Conservation (phyloP, 192 early-diverging fungal genomes). For the Backusella tuberculispora region DNA sequence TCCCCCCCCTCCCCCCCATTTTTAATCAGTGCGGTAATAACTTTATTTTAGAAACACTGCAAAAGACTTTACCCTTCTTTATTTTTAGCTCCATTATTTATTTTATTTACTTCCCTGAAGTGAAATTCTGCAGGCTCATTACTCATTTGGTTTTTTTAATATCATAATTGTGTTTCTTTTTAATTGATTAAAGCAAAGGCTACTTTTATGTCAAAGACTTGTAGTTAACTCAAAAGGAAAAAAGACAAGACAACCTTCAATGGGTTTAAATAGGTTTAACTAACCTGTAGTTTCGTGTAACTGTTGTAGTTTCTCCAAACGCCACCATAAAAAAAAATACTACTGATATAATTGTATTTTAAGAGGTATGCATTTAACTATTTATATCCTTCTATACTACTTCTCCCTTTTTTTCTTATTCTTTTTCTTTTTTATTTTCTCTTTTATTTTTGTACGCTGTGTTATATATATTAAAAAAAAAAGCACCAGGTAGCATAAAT, state of each 20-base stretch:
- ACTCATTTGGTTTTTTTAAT: background rate
- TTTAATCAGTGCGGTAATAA: background rate
- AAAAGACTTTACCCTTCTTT: background rate
- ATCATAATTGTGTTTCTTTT: background rate
- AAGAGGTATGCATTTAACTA: constrained; percentile 6
- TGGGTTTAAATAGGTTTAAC: background rate
- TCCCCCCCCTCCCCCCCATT: too few relatives aligned
- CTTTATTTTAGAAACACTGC: background rate
- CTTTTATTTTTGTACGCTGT: background rate
- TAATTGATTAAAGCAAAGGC: background rate
- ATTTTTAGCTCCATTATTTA: background rate
- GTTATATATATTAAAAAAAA: background rate
- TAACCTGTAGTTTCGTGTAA: background rate
- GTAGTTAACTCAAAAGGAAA: background rate
- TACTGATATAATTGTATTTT: background rate
- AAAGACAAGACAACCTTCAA: too few relatives aligned
- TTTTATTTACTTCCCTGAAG: background rate
- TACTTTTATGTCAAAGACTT: background rate
- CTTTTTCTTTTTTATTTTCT: background rate
- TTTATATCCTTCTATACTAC: background rate
- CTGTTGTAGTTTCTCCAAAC: background rate
- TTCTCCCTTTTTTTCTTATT: background rate
- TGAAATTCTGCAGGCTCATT: background rate
- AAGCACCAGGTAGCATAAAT: background rate
- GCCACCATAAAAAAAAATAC: background rate